A percentile compares a stretch with the other conserved stretches of the same genome.
phyloP scores from a whole-genome alignment of 2,329 filamentous ascomycete genomes.

The Aspergillus ibericus region DNA sequence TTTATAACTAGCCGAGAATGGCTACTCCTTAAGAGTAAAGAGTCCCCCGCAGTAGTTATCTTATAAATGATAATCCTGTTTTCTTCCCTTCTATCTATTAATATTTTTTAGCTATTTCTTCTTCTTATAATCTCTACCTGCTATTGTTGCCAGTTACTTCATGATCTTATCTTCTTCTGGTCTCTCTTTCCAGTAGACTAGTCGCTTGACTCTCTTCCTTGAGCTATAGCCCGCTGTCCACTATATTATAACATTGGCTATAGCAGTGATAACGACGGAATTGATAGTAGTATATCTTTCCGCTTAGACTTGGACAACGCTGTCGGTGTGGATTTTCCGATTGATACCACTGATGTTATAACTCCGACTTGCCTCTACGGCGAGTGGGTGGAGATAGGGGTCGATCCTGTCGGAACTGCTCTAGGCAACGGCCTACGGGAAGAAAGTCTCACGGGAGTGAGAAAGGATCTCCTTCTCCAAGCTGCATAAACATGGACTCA shows the following conservation, averaged over 20 bases:
- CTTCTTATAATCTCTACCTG: slow-evolving; percentile 2
- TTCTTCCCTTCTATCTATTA: background rate
- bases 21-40: slow-evolving; percentile 1
- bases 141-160: background rate
- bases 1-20: slow-evolving; percentile 2
- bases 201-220: background rate
- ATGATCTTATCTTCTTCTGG: background rate
- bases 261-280: slow-evolving; percentile 5
- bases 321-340: background rate
- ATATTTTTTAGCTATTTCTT: slow-evolving; percentile 1
- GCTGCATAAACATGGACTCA: background rate
- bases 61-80: slow-evolving; percentile 4
- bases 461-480: background rate
- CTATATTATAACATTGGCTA: background rate
- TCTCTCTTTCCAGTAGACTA: background rate
- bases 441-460: background rate
- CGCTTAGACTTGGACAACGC: slow-evolving; percentile 5
- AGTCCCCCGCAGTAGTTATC: background rate
- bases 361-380: slow-evolving; percentile 2
- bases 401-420: background rate
- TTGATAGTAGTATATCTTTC: slow-evolving; percentile 5
- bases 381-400: background rate
- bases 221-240: slow-evolving; percentile 1
- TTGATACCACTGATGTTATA: slow-evolving; percentile 1
- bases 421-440: background rate